phyloP scores from a whole-genome alignment of 108 stramenopile species.

The Skeletonema marinoi region DNA sequence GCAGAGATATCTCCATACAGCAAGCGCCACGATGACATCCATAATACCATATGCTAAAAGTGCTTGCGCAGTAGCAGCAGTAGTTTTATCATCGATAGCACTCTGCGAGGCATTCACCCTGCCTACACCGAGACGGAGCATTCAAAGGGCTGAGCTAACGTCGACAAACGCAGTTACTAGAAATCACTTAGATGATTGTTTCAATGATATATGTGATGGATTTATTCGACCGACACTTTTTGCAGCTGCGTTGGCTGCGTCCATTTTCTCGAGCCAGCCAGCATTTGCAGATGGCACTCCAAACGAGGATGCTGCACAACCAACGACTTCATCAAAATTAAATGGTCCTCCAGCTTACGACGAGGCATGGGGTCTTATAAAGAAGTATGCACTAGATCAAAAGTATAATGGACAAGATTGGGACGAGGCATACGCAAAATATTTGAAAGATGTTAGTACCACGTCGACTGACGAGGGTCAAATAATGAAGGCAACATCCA shows the following conservation, averaged over 20 bases:
- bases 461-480: conserved; percentile 26
- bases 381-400: conserved; percentile 80
- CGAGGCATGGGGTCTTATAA: conserved; percentile 77
- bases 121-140: not conserved
- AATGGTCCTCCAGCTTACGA: conserved; percentile 48
- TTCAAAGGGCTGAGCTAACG: not conserved
- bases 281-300: conserved; percentile 8
- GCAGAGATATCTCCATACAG: not conserved
- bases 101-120: not conserved
- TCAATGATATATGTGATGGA: conserved; percentile 2
- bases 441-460: conserved; percentile 18
- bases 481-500: conserved; percentile 61
- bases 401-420: conserved; percentile 66
- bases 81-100: not conserved
- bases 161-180: not conserved
- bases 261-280: conserved; percentile 11
- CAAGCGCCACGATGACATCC: not conserved
- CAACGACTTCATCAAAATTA: not conserved
- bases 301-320: not conserved
- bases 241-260: conserved; percentile 9
- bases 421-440: conserved; percentile 42
- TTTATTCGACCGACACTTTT: conserved; percentile 13
- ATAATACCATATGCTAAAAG: not conserved
- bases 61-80: not conserved
- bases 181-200: not conserved